Conservation (phyloP, 106 monocot genomes). For the Phalaenopsis equestris region DNA sequence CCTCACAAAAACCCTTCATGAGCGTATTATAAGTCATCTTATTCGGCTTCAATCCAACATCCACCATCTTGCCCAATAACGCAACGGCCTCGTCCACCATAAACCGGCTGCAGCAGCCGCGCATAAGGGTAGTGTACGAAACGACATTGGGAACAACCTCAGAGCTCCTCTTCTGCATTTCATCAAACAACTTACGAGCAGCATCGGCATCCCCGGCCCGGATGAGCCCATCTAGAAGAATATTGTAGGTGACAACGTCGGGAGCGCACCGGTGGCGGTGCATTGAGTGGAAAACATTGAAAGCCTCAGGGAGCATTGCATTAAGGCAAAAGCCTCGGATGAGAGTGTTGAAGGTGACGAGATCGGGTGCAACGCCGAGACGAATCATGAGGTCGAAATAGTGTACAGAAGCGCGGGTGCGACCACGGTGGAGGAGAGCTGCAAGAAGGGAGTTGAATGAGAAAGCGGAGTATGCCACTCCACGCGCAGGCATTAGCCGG, state of each 20-base stretch:
- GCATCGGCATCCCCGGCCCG: conserved; percentile 41
- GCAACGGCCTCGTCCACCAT: conserved; percentile 40
- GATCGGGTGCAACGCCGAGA: conserved; percentile 30
- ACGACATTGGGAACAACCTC: conserved; percentile 51
- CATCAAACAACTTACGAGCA: conserved; percentile 55
- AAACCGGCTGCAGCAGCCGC: conserved; percentile 39
- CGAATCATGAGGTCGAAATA: conserved; percentile 51
- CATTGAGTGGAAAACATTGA: conserved; percentile 52
- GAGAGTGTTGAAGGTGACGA: conserved; percentile 76
- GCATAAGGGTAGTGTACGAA: conserved; percentile 74
- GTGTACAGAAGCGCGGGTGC: conserved; percentile 32
- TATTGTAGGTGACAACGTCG: conserved; percentile 71
- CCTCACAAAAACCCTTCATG: conserved; percentile 71
- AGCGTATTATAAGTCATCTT: conserved; percentile 73
- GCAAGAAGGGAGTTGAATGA: conserved; percentile 71
- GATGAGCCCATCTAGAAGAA: conserved; percentile 69
- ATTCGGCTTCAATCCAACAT: conserved; percentile 44
- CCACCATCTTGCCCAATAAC: conserved; percentile 49
- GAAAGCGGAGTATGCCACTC: conserved; percentile 45
- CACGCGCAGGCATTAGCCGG: conserved; percentile 29
- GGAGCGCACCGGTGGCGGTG: conserved; percentile 29
- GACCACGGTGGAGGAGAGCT: conserved; percentile 51
- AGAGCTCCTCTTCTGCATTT: conserved; percentile 31
- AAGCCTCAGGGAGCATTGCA: conserved; percentile 31
- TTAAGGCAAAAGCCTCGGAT: conserved; percentile 70